These are phyloP conservation scores for Ogataea populi-albae DNA, from an alignment of 805 yeast genomes.

Conservation along the genomic window DNA sequence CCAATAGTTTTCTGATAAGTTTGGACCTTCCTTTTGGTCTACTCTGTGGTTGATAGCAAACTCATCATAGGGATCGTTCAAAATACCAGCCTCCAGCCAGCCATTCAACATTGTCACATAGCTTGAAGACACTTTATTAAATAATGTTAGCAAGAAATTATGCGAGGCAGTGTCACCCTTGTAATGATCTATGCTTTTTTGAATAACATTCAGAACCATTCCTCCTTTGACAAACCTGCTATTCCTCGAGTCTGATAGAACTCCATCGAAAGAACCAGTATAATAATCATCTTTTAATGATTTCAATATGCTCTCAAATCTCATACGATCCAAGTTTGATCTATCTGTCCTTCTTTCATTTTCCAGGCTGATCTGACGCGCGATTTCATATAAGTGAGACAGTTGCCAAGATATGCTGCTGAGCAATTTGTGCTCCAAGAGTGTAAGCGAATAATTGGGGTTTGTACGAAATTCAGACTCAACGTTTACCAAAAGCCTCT, in stretches of 20 bases:
- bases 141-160: constrained; percentile 49
- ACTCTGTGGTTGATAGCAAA: constrained; percentile 59
- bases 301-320: constrained; percentile 31
- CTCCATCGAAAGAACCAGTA: constrained; percentile 46
- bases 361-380: constrained; percentile 48
- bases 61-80: constrained; percentile 79
- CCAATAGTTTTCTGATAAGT: constrained; percentile 60
- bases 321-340: constrained; percentile 26
- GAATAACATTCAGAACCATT: constrained; percentile 58
- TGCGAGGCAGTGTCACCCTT: constrained; percentile 64
- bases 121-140: constrained; percentile 56
- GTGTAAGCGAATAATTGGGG: constrained; percentile 53
- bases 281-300: constrained; percentile 41
- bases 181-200: constrained; percentile 50
- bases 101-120: constrained; percentile 65
- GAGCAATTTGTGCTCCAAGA: constrained; percentile 51
- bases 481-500: constrained; percentile 36
- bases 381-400: constrained; percentile 56
- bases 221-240: constrained; percentile 77
- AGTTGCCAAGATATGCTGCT: constrained; percentile 38
- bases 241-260: constrained; percentile 49
- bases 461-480: constrained; percentile 53
- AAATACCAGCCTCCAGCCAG: constrained; percentile 77
- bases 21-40: constrained; percentile 2
- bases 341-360: constrained; percentile 38